phyloP scores from a whole-genome alignment of 352 stramenopile species.

The Phytophthora pistaciae region DNA sequence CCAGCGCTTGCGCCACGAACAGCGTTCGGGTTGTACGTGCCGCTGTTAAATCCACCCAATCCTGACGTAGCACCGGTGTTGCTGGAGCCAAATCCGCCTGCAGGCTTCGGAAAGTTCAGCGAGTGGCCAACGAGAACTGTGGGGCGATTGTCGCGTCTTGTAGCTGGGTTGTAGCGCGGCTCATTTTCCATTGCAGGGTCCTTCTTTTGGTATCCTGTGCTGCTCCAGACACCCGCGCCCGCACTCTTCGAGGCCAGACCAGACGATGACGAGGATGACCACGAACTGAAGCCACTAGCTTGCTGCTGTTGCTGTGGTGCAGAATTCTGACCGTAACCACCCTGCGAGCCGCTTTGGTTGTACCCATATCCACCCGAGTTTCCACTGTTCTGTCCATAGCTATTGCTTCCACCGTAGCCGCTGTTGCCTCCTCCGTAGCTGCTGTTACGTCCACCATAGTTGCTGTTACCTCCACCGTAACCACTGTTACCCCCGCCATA shows the following conservation, averaged over 20 bases:
- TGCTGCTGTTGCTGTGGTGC: constrained; percentile 35
- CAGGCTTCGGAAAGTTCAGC: constrained; percentile 77
- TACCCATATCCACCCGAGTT: constrained; percentile 36
- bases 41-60: constrained; percentile 51
- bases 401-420: constrained; percentile 1
- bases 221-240: constrained; percentile 80
- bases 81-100: constrained; percentile 42
- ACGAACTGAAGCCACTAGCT: constrained; percentile 63
- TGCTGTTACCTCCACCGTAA: constrained; percentile 21
- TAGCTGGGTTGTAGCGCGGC: constrained; percentile 59
- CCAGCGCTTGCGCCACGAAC: constrained; percentile 43
- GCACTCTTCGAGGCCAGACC: constrained; percentile 50
- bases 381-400: constrained; percentile 38
- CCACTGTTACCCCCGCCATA: constrained; percentile 27
- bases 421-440: constrained; percentile 19
- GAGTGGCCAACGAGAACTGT: constrained; percentile 86
- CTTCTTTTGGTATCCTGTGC: constrained; percentile 83
- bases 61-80: constrained; percentile 46
- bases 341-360: constrained; percentile 28
- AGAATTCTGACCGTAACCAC: constrained; percentile 33
- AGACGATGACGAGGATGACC: constrained; percentile 42
- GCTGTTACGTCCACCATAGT: constrained; percentile 28
- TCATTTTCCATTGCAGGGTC: constrained; percentile 45
- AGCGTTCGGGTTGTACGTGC: constrained; percentile 54
- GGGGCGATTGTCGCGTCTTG: constrained; percentile 80